Conservation (phyloP, 148 eudicot species). For the Camellia granthamiana region DNA sequence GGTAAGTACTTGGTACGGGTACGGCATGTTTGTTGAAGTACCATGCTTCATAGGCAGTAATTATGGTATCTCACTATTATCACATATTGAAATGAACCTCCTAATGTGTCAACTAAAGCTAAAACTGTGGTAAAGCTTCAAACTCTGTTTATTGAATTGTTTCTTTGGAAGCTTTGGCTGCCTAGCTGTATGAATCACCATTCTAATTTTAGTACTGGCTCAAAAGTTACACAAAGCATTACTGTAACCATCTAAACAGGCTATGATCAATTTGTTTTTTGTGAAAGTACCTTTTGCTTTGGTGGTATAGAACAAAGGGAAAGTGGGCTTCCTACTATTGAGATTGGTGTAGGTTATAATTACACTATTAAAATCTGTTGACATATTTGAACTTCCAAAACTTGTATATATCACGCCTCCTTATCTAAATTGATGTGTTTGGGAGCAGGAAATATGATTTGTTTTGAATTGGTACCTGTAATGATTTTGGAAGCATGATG, state of each 20-base stretch:
- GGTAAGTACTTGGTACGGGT: too few species aligned
- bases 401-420: too few species aligned
- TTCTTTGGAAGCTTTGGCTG: background rate
- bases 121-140: background rate
- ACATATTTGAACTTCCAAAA: too few species aligned
- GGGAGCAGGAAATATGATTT: background rate
- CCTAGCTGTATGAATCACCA: background rate
- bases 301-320: background rate
- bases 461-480: background rate
- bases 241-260: background rate
- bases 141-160: background rate
- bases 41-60: too few species aligned
- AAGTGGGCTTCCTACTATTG: background rate
- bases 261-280: background rate
- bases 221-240: background rate
- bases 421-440: background rate
- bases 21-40: too few species aligned
- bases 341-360: too few species aligned
- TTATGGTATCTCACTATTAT: background rate
- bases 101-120: background rate
- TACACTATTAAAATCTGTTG: too few species aligned
- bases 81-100: background rate
- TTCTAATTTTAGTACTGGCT: background rate
- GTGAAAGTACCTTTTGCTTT: background rate
- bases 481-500: slow-evolving; percentile 9